phyloP scores from a whole-genome alignment of 768 basidiomycete genomes.

The Pleurotus tuber-regium region DNA sequence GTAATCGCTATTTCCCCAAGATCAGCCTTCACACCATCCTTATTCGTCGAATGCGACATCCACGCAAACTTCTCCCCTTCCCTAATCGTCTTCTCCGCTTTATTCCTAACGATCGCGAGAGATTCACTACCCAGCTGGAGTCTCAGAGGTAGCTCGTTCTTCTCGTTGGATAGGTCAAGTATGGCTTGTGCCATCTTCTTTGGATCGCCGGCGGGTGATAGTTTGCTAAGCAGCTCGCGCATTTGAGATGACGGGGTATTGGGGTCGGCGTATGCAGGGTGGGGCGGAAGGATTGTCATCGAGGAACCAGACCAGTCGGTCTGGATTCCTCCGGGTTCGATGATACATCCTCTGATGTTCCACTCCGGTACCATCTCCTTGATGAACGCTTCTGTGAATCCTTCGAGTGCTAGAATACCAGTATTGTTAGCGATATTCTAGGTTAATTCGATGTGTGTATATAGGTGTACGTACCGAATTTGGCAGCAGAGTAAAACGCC shows the following conservation, averaged over 20 bases:
- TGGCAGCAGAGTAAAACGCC: conserved; percentile 21
- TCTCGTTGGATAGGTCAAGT: background rate
- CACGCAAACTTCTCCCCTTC: background rate
- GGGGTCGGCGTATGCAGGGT: background rate
- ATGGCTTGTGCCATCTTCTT: background rate
- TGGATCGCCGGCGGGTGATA: background rate
- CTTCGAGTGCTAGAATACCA: conserved; percentile 25
- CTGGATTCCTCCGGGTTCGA: conserved; percentile 16
- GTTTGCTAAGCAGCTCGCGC: background rate
- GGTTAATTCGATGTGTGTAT: background rate
- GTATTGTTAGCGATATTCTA: background rate
- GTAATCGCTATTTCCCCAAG: no score
- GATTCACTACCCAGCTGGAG: conserved; percentile 4
- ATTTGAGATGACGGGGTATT: background rate
- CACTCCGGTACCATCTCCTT: conserved; percentile 31
- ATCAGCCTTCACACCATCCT: background rate
- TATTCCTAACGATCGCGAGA: background rate
- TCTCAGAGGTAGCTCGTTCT: background rate
- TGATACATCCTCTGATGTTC: conserved; percentile 27
- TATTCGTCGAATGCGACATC: background rate
- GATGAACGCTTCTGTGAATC: conserved; percentile 23
- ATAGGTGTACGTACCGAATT: background rate
- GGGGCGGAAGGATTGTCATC: background rate
- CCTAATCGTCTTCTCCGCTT: background rate
- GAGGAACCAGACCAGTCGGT: conserved; percentile 9